Percentiles rank a stretch among this genome's conserved stretches.
These are phyloP conservation scores for Neurospora sp. DNA, from an alignment of 495 filamentous ascomycete species.

Conservation along the genomic window DNA sequence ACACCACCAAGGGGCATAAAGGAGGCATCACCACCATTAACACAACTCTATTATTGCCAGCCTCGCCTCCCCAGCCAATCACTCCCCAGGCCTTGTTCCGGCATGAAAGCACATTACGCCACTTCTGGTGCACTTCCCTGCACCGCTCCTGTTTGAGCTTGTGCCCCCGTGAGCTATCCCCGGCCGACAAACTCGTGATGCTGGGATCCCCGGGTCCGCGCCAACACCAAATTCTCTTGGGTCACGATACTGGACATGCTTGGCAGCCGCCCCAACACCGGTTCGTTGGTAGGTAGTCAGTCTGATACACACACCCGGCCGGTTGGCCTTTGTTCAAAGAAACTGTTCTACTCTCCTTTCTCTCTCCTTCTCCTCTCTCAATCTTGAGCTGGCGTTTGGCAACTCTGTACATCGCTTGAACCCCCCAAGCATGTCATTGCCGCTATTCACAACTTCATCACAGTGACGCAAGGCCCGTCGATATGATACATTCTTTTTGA, in stretches of 20 bases:
- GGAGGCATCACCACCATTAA: conserved; percentile 3
- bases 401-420: conserved; percentile 16
- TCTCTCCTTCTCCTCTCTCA: conserved; percentile 7
- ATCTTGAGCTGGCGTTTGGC: conserved; percentile 12
- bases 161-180: conserved; percentile 14
- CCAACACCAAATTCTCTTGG: background rate
- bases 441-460: conserved; percentile 19
- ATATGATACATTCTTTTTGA: conserved; percentile 22
- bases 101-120: conserved; percentile 18
- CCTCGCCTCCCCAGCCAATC: conserved; percentile 24
- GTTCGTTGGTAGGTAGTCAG: background rate
- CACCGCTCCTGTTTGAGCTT: conserved; percentile 24
- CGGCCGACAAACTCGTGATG: conserved; percentile 6
- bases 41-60: conserved; percentile 13
- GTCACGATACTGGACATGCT: background rate
- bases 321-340: background rate
- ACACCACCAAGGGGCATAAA: conserved; percentile 17
- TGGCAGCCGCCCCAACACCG: background rate
- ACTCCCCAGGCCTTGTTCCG: background rate
- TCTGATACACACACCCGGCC: background rate
- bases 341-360: background rate
- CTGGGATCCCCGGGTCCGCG: background rate
- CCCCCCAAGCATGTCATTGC: conserved; percentile 11
- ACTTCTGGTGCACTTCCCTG: conserved; percentile 17
- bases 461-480: conserved; percentile 14